phyloP scores from a whole-genome alignment of 306 rosid species.

The Bauhinia variegata region DNA sequence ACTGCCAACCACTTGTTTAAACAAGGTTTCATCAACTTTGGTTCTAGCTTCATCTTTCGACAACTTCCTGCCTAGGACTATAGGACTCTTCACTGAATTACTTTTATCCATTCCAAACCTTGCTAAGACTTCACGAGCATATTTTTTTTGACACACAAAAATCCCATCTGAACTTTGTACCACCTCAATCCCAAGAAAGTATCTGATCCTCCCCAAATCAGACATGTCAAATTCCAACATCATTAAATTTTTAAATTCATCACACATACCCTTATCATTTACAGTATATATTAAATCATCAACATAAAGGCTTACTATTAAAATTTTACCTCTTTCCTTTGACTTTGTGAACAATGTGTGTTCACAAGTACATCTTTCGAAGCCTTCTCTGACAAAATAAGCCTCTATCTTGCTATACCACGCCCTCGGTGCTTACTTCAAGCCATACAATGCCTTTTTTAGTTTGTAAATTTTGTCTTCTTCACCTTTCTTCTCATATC shows the following conservation, averaged over 20 bases:
- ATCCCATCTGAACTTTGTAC: not conserved
- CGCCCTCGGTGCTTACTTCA: not conserved
- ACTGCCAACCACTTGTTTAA: constrained; percentile 1
- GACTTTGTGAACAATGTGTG: not conserved
- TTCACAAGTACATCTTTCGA: not conserved
- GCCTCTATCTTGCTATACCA: not conserved
- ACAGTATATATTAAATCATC: not conserved
- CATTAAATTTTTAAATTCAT: constrained; percentile 18
- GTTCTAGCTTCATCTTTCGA: not conserved
- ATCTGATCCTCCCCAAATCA: not conserved
- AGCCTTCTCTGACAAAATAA: not conserved
- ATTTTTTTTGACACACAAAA: constrained; percentile 15
- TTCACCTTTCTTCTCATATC: not conserved
- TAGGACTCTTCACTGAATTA: not conserved
- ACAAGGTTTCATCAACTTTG: not conserved
- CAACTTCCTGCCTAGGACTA: not conserved
- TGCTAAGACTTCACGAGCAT: not conserved
- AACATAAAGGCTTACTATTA: not conserved
- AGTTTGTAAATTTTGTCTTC: not conserved
- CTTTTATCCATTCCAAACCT: constrained; percentile 1
- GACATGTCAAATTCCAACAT: not conserved
- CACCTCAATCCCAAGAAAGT: constrained; percentile 21
- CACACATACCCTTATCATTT: not conserved
- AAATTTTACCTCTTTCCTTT: not conserved
- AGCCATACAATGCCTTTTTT: constrained; percentile 1